Conservation (phyloP, 306 rosid genomes). For the Prunus mongolica region DNA sequence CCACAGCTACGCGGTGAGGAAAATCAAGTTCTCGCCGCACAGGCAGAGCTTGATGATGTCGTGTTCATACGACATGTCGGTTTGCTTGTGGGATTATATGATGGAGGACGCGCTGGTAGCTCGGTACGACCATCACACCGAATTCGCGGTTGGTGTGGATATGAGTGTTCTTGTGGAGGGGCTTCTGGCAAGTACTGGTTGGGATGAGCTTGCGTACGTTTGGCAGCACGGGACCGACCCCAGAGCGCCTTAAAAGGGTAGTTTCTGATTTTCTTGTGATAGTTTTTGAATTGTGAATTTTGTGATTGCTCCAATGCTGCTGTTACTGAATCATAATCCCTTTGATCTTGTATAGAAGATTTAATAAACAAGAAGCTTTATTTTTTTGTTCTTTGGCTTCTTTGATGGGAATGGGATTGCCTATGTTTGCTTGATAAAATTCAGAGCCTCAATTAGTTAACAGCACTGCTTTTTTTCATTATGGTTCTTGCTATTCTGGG, state of each 20-base stretch:
- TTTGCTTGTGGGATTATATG: constrained; percentile 87
- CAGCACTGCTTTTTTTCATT: not conserved
- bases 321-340: not conserved
- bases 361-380: not conserved
- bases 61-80: constrained; percentile 89
- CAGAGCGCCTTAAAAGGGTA: constrained; percentile 55
- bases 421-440: not conserved
- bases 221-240: constrained; percentile 97
- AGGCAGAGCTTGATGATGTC: constrained; percentile 57
- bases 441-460: not conserved
- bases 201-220: constrained; percentile 92
- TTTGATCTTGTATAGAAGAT: constrained; percentile 2
- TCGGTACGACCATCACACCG: constrained; percentile 81
- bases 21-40: constrained; percentile 78
- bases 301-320: constrained; percentile 1
- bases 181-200: constrained; percentile 81
- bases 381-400: not conserved
- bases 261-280: not conserved
- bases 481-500: not conserved
- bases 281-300: constrained; percentile 2
- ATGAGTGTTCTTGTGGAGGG: constrained; percentile 94
- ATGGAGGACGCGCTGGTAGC: constrained; percentile 86
- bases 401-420: not conserved
- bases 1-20: constrained; percentile 77
- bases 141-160: constrained; percentile 90